Evolutionary conservation across 169 alveolate genomes (phyloP).

Genomic region (Plasmodium chabaudi): DNA sequence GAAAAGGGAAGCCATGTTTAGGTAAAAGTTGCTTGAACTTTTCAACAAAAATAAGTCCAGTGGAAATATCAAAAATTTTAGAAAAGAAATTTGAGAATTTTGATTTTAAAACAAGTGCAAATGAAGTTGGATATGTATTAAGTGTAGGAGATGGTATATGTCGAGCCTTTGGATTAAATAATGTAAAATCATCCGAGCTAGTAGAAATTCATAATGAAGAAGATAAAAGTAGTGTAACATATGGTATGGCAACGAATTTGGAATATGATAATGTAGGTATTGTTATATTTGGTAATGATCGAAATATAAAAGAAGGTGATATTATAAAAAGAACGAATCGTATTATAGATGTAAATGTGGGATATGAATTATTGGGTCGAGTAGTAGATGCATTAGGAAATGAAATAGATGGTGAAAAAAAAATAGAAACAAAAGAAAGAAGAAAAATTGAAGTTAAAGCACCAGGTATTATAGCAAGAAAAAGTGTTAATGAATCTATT

Average conservation of each 20-base stretch:
- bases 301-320: slow-evolving; percentile 96
- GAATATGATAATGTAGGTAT: slow-evolving; percentile 98
- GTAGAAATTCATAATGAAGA: slow-evolving; percentile 91
- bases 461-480: slow-evolving; percentile 98
- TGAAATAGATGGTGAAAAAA: slow-evolving; percentile 97
- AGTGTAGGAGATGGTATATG: slow-evolving; percentile 98
- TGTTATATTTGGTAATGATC: slow-evolving; percentile 97
- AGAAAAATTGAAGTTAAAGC: slow-evolving; percentile 97
- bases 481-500: slow-evolving; percentile 98
- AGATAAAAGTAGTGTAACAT: slow-evolving; percentile 78
- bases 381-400: slow-evolving; percentile 98
- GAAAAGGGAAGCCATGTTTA: slow-evolving; percentile 20
- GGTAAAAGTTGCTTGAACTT: slow-evolving; percentile 16
- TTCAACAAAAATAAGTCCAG: slow-evolving; percentile 87
- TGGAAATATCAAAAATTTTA: slow-evolving; percentile 88
- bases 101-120: slow-evolving; percentile 81
- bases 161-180: slow-evolving; percentile 95
- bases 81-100: slow-evolving; percentile 88
- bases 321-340: slow-evolving; percentile 94
- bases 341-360: slow-evolving; percentile 97
- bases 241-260: slow-evolving; percentile 98
- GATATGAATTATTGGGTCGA: slow-evolving; percentile 97
- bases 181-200: slow-evolving; percentile 97
- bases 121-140: slow-evolving; percentile 96
- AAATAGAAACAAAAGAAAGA: slow-evolving; percentile 90